These are phyloP conservation scores for Aspergillus nanangensis DNA, from an alignment of 495 filamentous ascomycete species.

Conservation along the genomic window DNA sequence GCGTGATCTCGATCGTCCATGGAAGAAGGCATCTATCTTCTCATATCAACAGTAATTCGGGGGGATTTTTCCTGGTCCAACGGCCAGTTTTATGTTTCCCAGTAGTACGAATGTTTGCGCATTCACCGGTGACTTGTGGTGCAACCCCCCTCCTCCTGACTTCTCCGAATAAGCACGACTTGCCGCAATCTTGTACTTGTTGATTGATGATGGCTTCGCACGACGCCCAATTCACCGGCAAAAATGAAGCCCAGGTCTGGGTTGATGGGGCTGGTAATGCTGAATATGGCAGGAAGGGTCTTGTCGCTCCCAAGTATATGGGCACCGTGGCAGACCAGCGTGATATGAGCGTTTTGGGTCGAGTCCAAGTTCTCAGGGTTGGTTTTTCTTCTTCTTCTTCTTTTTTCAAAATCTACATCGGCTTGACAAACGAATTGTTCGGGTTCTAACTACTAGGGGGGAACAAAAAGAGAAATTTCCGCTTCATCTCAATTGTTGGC, in stretches of 20 bases:
- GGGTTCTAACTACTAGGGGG: too few relatives aligned
- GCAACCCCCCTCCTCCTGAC: not conserved
- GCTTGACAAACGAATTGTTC: too few relatives aligned
- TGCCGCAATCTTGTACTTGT: not conserved
- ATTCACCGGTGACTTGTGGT: too few relatives aligned
- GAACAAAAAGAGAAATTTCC: slow-evolving; percentile 50
- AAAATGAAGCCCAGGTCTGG: slow-evolving; percentile 11
- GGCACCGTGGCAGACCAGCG: slow-evolving; percentile 33
- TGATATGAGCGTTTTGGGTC: slow-evolving; percentile 42
- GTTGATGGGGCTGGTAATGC: slow-evolving; percentile 14
- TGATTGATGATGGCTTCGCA: slow-evolving; percentile 6
- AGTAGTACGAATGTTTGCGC: too few relatives aligned
- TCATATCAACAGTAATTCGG: too few relatives aligned
- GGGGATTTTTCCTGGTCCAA: too few relatives aligned
- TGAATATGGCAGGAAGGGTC: slow-evolving; percentile 22
- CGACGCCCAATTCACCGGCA: slow-evolving; percentile 5
- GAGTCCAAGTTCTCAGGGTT: slow-evolving; percentile 41
- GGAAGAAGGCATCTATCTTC: too few relatives aligned
- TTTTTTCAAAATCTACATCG: slow-evolving; percentile 6
- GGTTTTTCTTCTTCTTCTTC: slow-evolving; percentile 2
- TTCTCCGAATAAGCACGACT: not conserved
- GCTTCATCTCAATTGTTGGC: slow-evolving; percentile 44
- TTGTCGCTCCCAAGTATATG: slow-evolving; percentile 35
- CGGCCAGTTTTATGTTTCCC: too few relatives aligned
- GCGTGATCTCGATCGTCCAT: too few relatives aligned